A percentile compares a stretch with the other conserved stretches of the same genome.
Evolutionary conservation across 164 flowering plant genomes (phyloP).

Genomic region (Piper longum): DNA sequence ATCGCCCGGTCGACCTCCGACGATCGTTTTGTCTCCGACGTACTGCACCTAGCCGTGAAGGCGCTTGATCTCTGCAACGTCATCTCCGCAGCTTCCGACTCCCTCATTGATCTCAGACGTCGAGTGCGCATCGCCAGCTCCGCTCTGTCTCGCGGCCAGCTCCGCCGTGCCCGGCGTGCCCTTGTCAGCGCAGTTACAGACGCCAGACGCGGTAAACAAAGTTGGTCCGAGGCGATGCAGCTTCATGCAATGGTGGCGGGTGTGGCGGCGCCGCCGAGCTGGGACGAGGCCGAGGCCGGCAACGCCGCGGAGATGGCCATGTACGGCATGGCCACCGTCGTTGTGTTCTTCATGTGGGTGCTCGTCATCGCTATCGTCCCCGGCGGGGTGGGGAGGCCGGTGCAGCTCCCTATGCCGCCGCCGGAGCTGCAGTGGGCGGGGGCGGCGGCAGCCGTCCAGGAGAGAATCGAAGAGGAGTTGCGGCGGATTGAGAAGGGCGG

Average conservation of each 20-base stretch:
- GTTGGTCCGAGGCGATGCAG: conserved; percentile 82
- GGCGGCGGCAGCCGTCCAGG: conserved; percentile 48
- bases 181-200: conserved; percentile 4
- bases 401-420: conserved; percentile 36
- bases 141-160: conserved; percentile 33
- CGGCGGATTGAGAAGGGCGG: conserved; percentile 73
- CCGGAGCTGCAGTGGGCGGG: conserved; percentile 52
- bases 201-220: background rate
- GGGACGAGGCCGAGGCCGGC: conserved; percentile 34
- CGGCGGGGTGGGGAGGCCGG: conserved; percentile 48
- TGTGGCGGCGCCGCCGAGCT: conserved; percentile 31
- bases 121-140: conserved; percentile 31
- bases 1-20: no score
- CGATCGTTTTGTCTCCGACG: conserved; percentile 19
- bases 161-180: conserved; percentile 46
- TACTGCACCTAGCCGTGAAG: conserved; percentile 37
- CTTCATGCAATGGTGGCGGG: conserved; percentile 60
- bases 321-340: conserved; percentile 47
- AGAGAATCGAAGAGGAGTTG: conserved; percentile 75
- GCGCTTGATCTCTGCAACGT: conserved; percentile 65
- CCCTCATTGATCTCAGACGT: conserved; percentile 29
- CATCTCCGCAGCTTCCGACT: conserved; percentile 38
- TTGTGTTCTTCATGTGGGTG: conserved; percentile 64
- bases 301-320: conserved; percentile 35
- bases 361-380: conserved; percentile 56